Base-by-base conservation (phyloP, 73 alveolate species). In the Tetrahymena elliotti region DNA sequence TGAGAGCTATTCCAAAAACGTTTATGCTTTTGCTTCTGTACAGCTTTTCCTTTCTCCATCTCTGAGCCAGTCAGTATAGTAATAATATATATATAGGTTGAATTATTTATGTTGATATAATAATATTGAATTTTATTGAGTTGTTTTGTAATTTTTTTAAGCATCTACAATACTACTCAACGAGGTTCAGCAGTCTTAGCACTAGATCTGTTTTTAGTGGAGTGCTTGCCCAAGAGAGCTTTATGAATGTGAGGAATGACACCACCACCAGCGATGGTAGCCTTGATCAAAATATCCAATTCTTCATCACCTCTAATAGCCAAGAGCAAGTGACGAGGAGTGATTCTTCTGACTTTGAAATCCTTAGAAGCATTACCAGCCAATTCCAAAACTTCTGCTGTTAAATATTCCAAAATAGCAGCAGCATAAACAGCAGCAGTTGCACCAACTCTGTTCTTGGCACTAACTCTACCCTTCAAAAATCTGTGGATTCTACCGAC, bases 211-310 rank as follows among this genome's bases (percentile, higher is more conserved):
- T 68, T 68, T 68, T 68, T 68, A 68, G 88, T 68, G n/a, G 88
- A 68, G 88, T 94, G 95, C 39, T 84, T 95, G 37, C 94, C 93
- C 53, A 96, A 47, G 53, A 96, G 98, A 33, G 99, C 97, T 97
- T 99, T 99, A 97, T 99, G 99, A 93, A 99, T 98, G 97, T 99
- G 99, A 20, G 99, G 99, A 95, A 99, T 99, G 95, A 99, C 99
- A 82, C 99, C 99, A 96, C 99, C 99, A 83, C 99, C 99, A 93
- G 99, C 99, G 93, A 99, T 99, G 84, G 99, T 99, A 94, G 99
- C 99, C 97, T 97, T 98, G 95, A 99, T 98, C 93, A 99, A 96
- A 68, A 98, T 97, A 96, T 99, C 99, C 12, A 99, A 98, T 95
- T 98, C 99, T 95, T 99, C 99, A 94, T 99, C 99, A 37, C 99